Conservation (phyloP, 176 grass and related monocot genomes). For the Triticum urartu region DNA sequence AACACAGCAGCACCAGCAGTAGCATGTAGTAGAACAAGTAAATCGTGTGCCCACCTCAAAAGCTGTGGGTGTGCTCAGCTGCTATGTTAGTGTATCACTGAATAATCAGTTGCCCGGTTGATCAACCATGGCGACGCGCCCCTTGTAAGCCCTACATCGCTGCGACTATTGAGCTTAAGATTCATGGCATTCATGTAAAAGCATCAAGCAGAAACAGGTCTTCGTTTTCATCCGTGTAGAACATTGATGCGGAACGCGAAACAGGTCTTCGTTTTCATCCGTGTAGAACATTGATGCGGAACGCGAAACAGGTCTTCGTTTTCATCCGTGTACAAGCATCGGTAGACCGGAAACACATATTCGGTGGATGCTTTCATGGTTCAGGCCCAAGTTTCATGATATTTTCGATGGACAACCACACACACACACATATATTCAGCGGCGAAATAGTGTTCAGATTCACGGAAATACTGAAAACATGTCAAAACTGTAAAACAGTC, state of each 20-base stretch:
- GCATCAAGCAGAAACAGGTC: no score
- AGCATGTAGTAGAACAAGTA: slow-evolving; percentile 38
- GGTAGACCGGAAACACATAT: not conserved
- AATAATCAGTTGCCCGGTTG: slow-evolving; percentile 9
- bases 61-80: not conserved
- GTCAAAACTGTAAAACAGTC: no score
- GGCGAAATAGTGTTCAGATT: not conserved
- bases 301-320: not conserved
- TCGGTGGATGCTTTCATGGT: not conserved
- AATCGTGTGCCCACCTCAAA: not conserved
- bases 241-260: no score
- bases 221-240: no score
- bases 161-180: not conserved
- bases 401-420: not conserved
- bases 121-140: not conserved
- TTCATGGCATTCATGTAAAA: not conserved
- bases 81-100: not conserved
- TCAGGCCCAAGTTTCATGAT: not conserved
- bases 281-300: not conserved
- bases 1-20: slow-evolving; percentile 20
- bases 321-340: not conserved
- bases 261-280: no score
- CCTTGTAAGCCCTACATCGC: not conserved
- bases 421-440: not conserved
- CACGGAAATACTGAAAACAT: no score